These are phyloP conservation scores for Benincasa hispida DNA, from an alignment of 306 rosid genomes.

Conservation along the genomic window DNA sequence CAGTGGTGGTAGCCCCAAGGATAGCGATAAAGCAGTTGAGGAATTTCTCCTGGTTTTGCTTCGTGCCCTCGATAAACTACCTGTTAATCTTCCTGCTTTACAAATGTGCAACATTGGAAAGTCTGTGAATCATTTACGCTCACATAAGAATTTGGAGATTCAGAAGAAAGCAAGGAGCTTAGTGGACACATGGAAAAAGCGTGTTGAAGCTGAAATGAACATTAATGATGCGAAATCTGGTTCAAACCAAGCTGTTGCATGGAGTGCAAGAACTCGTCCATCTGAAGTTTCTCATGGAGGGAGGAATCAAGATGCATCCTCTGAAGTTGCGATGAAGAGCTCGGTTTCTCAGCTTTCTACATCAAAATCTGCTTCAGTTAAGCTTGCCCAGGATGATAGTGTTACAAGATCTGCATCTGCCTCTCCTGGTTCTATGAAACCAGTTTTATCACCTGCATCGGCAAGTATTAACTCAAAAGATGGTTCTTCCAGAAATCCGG, in stretches of 20 bases:
- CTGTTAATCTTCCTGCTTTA: conserved; percentile 71
- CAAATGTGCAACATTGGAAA: conserved; percentile 80
- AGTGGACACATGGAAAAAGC: conserved; percentile 91
- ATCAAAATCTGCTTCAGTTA: conserved; percentile 42
- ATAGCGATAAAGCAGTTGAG: conserved; percentile 60
- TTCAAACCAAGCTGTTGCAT: conserved; percentile 40
- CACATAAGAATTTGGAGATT: conserved; percentile 68
- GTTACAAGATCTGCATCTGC: conserved; percentile 35
- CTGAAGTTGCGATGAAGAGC: conserved; percentile 49
- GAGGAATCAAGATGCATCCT: conserved; percentile 37
- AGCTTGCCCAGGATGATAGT: conserved; percentile 43
- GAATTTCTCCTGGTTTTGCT: conserved; percentile 76
- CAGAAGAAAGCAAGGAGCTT: conserved; percentile 78
- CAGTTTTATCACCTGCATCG: conserved; percentile 21
- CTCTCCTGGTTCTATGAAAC: conserved; percentile 49
- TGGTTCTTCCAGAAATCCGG: conserved; percentile 28
- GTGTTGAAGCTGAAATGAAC: conserved; percentile 86
- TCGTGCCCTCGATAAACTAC: conserved; percentile 85
- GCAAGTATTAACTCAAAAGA: conserved; percentile 40
- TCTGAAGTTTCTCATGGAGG: conserved; percentile 58
- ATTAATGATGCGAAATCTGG: conserved; percentile 53
- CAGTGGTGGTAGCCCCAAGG: conserved; percentile 38
- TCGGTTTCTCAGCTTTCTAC: conserved; percentile 29
- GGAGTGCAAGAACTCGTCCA: conserved; percentile 38
- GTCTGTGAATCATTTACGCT: conserved; percentile 75